A percentile compares a stretch with the other conserved stretches of the same genome.
phyloP scores from a whole-genome alignment of 1,284 basidiomycete genomes.

The Coniophora puteana region DNA sequence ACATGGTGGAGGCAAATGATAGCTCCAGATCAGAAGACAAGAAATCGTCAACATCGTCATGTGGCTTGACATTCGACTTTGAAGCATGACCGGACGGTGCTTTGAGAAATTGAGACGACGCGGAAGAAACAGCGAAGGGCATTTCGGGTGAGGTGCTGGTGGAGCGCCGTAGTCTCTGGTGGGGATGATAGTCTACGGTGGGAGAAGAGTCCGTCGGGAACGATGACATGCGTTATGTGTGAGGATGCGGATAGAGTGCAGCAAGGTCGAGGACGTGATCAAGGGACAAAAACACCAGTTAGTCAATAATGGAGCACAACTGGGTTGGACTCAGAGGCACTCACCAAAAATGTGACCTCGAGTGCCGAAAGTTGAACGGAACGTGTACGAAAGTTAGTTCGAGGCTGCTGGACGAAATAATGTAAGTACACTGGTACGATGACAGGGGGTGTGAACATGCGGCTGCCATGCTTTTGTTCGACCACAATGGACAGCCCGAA shows the following conservation, averaged over 20 bases:
- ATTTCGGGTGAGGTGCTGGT: constrained; percentile 33
- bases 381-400: too few relatives aligned
- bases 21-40: constrained; percentile 70
- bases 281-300: constrained; percentile 11
- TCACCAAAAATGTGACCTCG: constrained; percentile 19
- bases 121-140: constrained; percentile 38
- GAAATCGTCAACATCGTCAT: constrained; percentile 60
- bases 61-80: constrained; percentile 37
- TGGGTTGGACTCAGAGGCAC: constrained; percentile 19
- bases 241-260: constrained; percentile 7
- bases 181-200: constrained; percentile 31
- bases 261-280: constrained; percentile 6
- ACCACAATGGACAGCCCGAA: constrained; percentile 19
- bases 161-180: constrained; percentile 35
- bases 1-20: constrained; percentile 78
- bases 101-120: constrained; percentile 44
- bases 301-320: constrained; percentile 10
- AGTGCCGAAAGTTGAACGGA: too few relatives aligned
- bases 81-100: constrained; percentile 48
- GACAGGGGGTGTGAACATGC: constrained; percentile 13
- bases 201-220: too few relatives aligned
- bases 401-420: too few relatives aligned
- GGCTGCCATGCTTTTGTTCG: constrained; percentile 14
- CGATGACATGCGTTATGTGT: too few relatives aligned
- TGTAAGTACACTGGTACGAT: too few relatives aligned